Evolutionary conservation across 2,329 filamentous ascomycete species (phyloP), one percentile per base, ranked within the genome.

Genomic region (Aspergillus pseudoglaucus): DNA sequence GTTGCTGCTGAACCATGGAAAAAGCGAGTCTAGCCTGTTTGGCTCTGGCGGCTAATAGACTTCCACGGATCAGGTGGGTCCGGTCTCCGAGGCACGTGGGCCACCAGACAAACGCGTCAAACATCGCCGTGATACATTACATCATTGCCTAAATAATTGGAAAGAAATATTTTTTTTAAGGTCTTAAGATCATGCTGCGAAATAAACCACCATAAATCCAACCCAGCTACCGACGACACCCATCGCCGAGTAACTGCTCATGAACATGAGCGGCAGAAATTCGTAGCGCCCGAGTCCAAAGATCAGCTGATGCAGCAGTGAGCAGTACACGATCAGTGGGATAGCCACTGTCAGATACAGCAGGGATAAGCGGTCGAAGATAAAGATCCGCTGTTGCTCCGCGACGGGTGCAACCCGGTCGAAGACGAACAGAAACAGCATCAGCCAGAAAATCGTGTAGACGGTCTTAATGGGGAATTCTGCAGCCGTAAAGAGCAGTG

Each of bases 141-240:
- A 54, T 54, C 53, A 55, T 53, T 40, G n/a, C 42, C 23, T 12
- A 30, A 30, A 8, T n/a, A 35, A 9, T n/a, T 35, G 33, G 15
- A 35, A n/a, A 15, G 33, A 35, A 9, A 17, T 27, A 30, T 30
- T 5, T 30, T 30, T 30, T 12, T 30, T 1, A 30, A 12, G 22
- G 12, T 4, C 25, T 30, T 12, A 17, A 7, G 37, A 22, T 17
- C 17, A 39, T 39, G 37, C 15, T 18, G 37, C 18, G 59, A 96
- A 90, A 70, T 91, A 97, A 44, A 97, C 90, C 27, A 95, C 87
- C 73, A 90, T 82, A 66, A 95, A 96, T 8, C 93, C 90, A 37
- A 96, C 61, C 91, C 91, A 97, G 70, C 93, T 97, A 3, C 89
- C 90, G 15, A 96, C 83, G 0, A 97, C 90, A n/a, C 93, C 93